phyloP scores from a whole-genome alignment of 2,329 filamentous ascomycete genomes.

The Fusarium verticillioides region DNA sequence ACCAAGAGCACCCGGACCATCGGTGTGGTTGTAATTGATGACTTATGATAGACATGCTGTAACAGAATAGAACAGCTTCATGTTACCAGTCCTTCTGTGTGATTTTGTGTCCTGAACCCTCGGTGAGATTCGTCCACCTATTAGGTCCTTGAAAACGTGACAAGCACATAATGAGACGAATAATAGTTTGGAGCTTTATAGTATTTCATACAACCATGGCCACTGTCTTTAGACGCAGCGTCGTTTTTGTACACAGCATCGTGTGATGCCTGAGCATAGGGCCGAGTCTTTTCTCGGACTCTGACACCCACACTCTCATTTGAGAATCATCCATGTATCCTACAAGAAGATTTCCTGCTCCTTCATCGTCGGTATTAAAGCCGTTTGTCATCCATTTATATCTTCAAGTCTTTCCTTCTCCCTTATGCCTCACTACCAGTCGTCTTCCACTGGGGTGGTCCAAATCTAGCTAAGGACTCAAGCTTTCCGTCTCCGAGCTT shows the following conservation, averaged over 20 bases:
- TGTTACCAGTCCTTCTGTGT: background rate
- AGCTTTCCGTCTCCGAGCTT: conserved; percentile 79
- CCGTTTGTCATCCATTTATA: conserved; percentile 1
- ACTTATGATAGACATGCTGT: conserved; percentile 44
- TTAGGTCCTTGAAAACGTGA: background rate
- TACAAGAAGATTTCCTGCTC: conserved; percentile 11
- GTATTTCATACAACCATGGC: conserved; percentile 43
- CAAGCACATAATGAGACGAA: background rate
- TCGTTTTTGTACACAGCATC: conserved; percentile 44
- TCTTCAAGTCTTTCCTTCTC: background rate
- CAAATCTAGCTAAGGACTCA: conserved; percentile 61
- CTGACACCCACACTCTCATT: background rate
- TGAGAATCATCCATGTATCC: conserved; percentile 27
- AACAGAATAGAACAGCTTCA: conserved; percentile 27
- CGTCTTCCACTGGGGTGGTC: conserved; percentile 61
- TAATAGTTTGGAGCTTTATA: conserved; percentile 38
- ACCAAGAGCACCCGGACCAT: conserved; percentile 32
- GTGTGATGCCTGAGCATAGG: conserved; percentile 32
- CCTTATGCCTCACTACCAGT: conserved; percentile 47
- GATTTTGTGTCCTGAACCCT: background rate
- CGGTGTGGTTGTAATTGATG: conserved; percentile 38
- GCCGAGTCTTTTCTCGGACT: conserved; percentile 6
- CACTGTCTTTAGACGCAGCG: conserved; percentile 29
- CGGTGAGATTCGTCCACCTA: background rate
- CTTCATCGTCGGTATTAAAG: background rate